phyloP scores from a whole-genome alignment of 176 grass and related monocot genomes.

The Cenchrus purpureus region DNA sequence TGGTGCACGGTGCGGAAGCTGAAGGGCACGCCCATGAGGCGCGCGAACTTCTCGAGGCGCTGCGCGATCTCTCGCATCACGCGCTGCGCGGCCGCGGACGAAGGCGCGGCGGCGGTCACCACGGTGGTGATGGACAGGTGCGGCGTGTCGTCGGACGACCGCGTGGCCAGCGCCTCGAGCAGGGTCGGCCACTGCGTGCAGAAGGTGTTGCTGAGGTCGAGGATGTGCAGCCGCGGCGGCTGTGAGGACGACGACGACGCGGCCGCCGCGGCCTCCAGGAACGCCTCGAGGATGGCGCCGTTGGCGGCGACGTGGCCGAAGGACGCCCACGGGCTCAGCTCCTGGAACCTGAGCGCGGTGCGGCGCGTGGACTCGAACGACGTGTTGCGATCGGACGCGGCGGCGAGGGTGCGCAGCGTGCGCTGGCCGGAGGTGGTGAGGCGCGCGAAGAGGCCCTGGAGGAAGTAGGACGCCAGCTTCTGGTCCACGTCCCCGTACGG shows the following conservation, averaged over 20 bases:
- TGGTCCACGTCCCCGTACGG: slow-evolving; percentile 91
- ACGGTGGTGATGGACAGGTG: slow-evolving; percentile 90
- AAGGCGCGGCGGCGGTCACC: slow-evolving; percentile 43
- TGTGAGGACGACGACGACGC: slow-evolving; percentile 2
- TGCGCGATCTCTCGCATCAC: slow-evolving; percentile 86
- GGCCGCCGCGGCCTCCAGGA: slow-evolving; percentile 55
- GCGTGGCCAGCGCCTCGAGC: slow-evolving; percentile 82
- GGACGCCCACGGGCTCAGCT: slow-evolving; percentile 87
- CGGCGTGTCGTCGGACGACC: slow-evolving; percentile 85
- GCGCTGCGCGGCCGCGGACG: slow-evolving; percentile 57
- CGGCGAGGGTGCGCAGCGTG: slow-evolving; percentile 65
- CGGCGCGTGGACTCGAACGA: slow-evolving; percentile 87
- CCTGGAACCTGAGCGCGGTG: slow-evolving; percentile 83
- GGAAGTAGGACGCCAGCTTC: slow-evolving; percentile 88
- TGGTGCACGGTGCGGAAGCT: slow-evolving; percentile 78
- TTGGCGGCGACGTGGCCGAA: slow-evolving; percentile 95
- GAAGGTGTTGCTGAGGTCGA: slow-evolving; percentile 94
- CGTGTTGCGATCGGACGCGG: slow-evolving; percentile 65
- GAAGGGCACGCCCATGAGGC: slow-evolving; percentile 95
- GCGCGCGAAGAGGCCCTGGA: slow-evolving; percentile 77
- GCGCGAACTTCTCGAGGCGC: slow-evolving; percentile 92
- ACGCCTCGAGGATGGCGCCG: slow-evolving; percentile 85
- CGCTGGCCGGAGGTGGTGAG: slow-evolving; percentile 72
- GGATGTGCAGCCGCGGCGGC: slow-evolving; percentile 75
- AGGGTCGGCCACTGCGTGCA: slow-evolving; percentile 99